Conservation (phyloP, 1,284 basidiomycete species). For the Austroboletus rostrupii region DNA sequence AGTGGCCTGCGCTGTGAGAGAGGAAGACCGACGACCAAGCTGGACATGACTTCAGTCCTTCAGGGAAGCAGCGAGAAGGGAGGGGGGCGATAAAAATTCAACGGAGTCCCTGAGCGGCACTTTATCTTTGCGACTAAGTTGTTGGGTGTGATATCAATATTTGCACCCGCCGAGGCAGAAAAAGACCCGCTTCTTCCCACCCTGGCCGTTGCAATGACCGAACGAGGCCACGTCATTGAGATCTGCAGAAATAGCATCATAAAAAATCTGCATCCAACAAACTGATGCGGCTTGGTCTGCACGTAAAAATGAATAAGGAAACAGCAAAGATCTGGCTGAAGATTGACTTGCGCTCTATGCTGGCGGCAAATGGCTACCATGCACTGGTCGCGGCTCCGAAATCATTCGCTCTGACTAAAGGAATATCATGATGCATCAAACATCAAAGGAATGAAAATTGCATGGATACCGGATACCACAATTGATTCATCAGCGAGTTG, state of each 20-base stretch:
- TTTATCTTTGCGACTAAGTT: slow-evolving; percentile 14
- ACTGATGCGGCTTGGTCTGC: neutral
- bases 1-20: slow-evolving; percentile 34
- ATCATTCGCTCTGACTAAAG: neutral
- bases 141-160: neutral
- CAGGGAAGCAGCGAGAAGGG: neutral
- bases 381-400: neutral
- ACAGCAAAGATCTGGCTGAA: slow-evolving; percentile 1
- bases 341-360: neutral
- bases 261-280: neutral
- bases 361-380: neutral
- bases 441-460: neutral
- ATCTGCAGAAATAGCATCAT: neutral
- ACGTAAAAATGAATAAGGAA: neutral
- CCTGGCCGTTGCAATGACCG: neutral
- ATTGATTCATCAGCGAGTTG: neutral
- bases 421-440: neutral
- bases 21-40: neutral
- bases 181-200: neutral
- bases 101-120: neutral
- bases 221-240: neutral
- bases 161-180: neutral
- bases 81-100: neutral
- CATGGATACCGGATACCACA: neutral
- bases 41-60: slow-evolving; percentile 2